Base-by-base conservation (phyloP, 108 stramenopile species). In the Nitzschia palea region DNA sequence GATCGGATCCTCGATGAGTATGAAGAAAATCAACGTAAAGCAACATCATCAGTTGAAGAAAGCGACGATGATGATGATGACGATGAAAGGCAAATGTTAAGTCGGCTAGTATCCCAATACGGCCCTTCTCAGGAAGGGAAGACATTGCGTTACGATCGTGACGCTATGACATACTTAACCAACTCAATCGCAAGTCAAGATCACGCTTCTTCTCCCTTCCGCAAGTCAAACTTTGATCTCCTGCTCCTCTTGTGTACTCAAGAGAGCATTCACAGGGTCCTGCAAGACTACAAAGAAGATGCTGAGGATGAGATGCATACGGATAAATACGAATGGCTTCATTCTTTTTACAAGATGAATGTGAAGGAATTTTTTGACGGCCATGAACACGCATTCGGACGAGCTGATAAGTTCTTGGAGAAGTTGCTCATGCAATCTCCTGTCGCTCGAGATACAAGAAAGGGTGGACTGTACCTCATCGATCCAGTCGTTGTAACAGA, bases 351-450 rank as follows among this genome's bases (percentile, higher is more conserved):
- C 55, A 45, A 23, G 15, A 67, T 78, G 1, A 71, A 77, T 23
- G 81, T 85, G 1, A 50, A 59, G 0, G 62, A 80, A 5, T 81
- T 77, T 50, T 93, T 93, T 68, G 88, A 89, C 65, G 91, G 91
- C 8, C 73, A 86, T 64, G 81, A 82, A 54, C 33, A 66, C 4
- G 82, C 81, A 65, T 93, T 86, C 68, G 84, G 84, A 2, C 79
- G 86, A 36, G 87, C 84, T n/a, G 92, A 90, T 71, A 81, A 87
- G 37, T 93, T 93, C 62, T 65, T 93, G 22, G 74, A 84, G 45
- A 84, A 87, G 42, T 65, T 89, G 65, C 61, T 93, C 32, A 50
- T 65, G 17, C 33, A 56, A 4, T 62, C 81, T 10, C 82, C 88
- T 28, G 65, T 67, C 2, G 85, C 86, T 6, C 62, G 83, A 57